Evolutionary conservation across 352 stramenopile species (phyloP).

Genomic region (Pythium plurisporium): DNA sequence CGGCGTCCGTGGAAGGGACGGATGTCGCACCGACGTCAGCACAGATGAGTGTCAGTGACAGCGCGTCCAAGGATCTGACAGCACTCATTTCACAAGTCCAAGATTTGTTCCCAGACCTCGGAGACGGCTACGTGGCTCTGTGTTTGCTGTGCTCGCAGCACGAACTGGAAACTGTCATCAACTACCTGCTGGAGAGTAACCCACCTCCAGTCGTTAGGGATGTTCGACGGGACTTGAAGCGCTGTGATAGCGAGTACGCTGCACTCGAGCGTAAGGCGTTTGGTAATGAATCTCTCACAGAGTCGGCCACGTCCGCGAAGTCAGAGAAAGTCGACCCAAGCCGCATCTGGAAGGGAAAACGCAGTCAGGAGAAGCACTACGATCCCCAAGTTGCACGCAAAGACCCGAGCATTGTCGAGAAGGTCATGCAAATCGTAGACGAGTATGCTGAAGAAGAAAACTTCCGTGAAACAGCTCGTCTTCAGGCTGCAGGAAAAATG

Average conservation of each 20-base stretch:
- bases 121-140: constrained; percentile 34
- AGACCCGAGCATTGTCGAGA: constrained; percentile 27
- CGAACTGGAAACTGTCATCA: constrained; percentile 35
- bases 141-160: constrained; percentile 26
- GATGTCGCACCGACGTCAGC: background rate
- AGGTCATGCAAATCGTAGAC: constrained; percentile 29
- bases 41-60: background rate
- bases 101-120: constrained; percentile 38
- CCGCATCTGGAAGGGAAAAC: constrained; percentile 37
- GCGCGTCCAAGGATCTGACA: background rate
- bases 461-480: constrained; percentile 15
- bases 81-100: constrained; percentile 27
- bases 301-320: background rate
- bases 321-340: constrained; percentile 25
- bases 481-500: background rate
- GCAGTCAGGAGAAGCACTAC: constrained; percentile 30
- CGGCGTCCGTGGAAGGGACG: no score
- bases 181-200: constrained; percentile 33
- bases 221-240: constrained; percentile 14
- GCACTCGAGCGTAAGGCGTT: constrained; percentile 12
- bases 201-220: constrained; percentile 13
- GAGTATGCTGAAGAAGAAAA: constrained; percentile 27
- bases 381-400: constrained; percentile 29
- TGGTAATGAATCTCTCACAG: constrained; percentile 2
- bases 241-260: constrained; percentile 16